Conservation (phyloP, 345 rosid genomes). For the Sonneratia alba region DNA sequence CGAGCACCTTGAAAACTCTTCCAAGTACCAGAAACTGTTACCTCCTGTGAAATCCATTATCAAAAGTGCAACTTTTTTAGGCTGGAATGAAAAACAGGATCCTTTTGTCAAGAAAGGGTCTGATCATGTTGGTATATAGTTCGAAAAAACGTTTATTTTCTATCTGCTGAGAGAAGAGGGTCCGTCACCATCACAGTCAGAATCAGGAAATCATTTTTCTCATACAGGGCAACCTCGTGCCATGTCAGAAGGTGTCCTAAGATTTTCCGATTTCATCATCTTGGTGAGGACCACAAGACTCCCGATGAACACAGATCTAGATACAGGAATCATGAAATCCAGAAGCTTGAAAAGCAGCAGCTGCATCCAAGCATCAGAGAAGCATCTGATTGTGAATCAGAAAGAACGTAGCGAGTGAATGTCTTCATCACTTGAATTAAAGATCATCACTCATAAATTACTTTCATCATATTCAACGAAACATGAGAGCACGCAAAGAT, state of each 20-base stretch:
- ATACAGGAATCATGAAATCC: neutral
- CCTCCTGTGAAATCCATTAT: neutral
- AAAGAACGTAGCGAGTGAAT: constrained; percentile 16
- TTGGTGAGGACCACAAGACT: neutral
- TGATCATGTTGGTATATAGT: neutral
- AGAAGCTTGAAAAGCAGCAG: neutral
- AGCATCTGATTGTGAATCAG: constrained; percentile 3
- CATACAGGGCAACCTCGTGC: constrained; percentile 4
- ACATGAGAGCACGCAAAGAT: neutral
- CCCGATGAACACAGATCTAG: neutral
- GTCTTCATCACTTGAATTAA: constrained; percentile 3
- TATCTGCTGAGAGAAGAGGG: neutral
- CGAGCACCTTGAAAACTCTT: neutral
- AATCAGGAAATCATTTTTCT: neutral
- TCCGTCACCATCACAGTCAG: neutral
- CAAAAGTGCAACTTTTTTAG: neutral
- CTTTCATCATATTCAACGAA: constrained; percentile 11
- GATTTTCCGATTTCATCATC: constrained; percentile 3
- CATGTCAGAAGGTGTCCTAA: constrained; percentile 7
- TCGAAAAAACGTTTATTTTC: too few species aligned
- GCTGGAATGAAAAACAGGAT: neutral
- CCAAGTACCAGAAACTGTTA: neutral
- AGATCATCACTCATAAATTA: constrained; percentile 11
- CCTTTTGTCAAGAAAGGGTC: neutral
- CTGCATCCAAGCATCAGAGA: neutral